These are phyloP conservation scores for Penicillium ucsense DNA, from an alignment of 495 filamentous ascomycete genomes.

Conservation along the genomic window DNA sequence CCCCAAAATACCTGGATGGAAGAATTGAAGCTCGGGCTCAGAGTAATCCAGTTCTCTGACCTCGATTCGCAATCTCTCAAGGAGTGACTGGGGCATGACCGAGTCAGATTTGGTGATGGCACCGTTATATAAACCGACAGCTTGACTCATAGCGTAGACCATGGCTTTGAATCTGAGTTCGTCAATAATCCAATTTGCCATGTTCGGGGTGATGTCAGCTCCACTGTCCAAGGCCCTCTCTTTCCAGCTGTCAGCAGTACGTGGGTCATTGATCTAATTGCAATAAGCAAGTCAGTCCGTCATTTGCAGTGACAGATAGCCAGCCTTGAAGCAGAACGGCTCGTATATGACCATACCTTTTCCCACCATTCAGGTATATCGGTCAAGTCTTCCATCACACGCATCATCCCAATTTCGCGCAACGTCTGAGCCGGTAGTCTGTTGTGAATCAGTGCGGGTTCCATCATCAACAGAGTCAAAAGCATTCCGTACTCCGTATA, in stretches of 20 bases:
- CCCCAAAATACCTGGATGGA: constrained; percentile 10
- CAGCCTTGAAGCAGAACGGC: not conserved
- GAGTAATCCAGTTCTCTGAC: constrained; percentile 11
- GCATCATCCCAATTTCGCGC: constrained; percentile 29
- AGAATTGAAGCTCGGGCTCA: constrained; percentile 9
- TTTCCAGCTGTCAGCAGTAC: constrained; percentile 28
- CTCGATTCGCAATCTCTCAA: constrained; percentile 21
- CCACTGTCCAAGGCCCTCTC: constrained; percentile 19
- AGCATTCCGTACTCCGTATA: constrained; percentile 16
- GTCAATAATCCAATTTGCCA: constrained; percentile 43
- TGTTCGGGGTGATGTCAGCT: constrained; percentile 31
- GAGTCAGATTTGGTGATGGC: constrained; percentile 33
- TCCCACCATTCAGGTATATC: constrained; percentile 43
- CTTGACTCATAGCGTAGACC: constrained; percentile 21
- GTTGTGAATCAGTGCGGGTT: constrained; percentile 1
- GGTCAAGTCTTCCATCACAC: constrained; percentile 31
- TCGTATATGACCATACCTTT: constrained; percentile 25
- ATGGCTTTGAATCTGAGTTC: constrained; percentile 42
- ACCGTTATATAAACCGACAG: constrained; percentile 26
- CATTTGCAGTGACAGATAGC: not conserved
- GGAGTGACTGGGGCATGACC: constrained; percentile 18
- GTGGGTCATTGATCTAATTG: constrained; percentile 31
- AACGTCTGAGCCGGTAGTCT: constrained; percentile 29
- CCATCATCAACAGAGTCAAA: not conserved
- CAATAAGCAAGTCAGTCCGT: not conserved